Evolutionary conservation across 805 yeast genomes (phyloP).

Genomic region (Nakazawaea wyomingensis): DNA sequence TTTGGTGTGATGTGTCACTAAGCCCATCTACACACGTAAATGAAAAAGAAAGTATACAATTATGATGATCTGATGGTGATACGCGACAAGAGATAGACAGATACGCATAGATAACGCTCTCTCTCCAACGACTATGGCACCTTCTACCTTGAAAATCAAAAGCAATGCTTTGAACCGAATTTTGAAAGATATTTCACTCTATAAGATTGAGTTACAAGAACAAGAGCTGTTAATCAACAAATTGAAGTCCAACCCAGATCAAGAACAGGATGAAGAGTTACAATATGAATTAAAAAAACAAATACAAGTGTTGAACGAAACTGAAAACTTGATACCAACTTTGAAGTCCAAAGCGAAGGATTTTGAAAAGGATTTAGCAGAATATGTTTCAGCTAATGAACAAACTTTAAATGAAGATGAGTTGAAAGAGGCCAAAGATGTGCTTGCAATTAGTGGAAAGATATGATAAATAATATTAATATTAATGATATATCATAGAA

Average conservation of each 20-base stretch:
- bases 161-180: slow-evolving; percentile 64
- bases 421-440: slow-evolving; percentile 22
- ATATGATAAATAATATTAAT: slow-evolving; percentile 4
- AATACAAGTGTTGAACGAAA: slow-evolving; percentile 48
- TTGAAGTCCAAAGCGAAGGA: slow-evolving; percentile 37
- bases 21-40: too few relatives aligned
- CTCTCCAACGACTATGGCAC: slow-evolving; percentile 43
- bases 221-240: slow-evolving; percentile 30
- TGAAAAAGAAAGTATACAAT: too few relatives aligned
- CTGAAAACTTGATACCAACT: slow-evolving; percentile 46
- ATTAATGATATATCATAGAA: too few relatives aligned
- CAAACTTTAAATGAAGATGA: slow-evolving; percentile 31
- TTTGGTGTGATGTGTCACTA: background rate
- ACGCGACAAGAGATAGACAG: too few relatives aligned
- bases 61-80: too few relatives aligned
- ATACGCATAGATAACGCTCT: background rate
- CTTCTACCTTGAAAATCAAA: slow-evolving; percentile 67
- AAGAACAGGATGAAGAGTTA: slow-evolving; percentile 36
- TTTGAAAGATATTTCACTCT: slow-evolving; percentile 59
- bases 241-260: slow-evolving; percentile 30
- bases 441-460: slow-evolving; percentile 14
- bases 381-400: slow-evolving; percentile 26
- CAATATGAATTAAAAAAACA: slow-evolving; percentile 60
- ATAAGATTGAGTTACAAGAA: slow-evolving; percentile 47
- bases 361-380: slow-evolving; percentile 32